Percentiles rank a stretch among this genome's conserved stretches.
Conservation (phyloP, 2,329 filamentous ascomycete genomes). For the Dactylonectria macrodidyma region DNA sequence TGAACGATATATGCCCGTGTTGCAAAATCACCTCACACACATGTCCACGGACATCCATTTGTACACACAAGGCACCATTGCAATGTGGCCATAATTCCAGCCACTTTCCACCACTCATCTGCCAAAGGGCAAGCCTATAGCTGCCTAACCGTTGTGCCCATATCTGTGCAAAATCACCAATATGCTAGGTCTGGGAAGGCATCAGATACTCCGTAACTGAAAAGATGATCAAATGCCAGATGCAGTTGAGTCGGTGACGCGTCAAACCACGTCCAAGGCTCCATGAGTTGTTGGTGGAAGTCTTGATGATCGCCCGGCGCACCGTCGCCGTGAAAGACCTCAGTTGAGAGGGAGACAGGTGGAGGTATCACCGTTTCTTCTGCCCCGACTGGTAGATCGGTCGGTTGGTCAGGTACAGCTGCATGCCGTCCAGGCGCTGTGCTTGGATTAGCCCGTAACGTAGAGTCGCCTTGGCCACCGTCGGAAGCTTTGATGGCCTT, state of each 20-base stretch:
- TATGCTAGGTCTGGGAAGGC: slow-evolving; percentile 8
- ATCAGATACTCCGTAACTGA: slow-evolving; percentile 27
- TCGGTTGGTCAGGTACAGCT: neutral
- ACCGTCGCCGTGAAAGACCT: neutral
- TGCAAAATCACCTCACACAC: too few relatives aligned
- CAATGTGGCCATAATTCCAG: too few relatives aligned
- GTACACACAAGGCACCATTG: too few relatives aligned
- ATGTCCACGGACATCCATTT: too few relatives aligned
- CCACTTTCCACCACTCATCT: too few relatives aligned
- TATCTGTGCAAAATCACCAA: neutral
- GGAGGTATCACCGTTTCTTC: slow-evolving; percentile 2
- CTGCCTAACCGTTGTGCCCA: too few relatives aligned
- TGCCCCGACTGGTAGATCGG: neutral
- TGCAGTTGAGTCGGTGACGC: slow-evolving; percentile 14
- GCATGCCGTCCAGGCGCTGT: neutral
- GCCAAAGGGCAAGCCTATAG: too few relatives aligned
- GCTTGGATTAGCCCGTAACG: neutral
- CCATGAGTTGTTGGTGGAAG: neutral
- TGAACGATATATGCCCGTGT: too few relatives aligned
- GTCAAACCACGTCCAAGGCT: slow-evolving; percentile 9
- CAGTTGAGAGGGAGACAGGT: slow-evolving; percentile 1
- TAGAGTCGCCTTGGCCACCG: neutral
- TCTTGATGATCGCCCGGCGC: neutral
- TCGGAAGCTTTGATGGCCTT: neutral
- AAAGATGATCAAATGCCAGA: slow-evolving; percentile 23